phyloP scores from a whole-genome alignment of 441 rosid genomes.

The Daphne laureola region DNA sequence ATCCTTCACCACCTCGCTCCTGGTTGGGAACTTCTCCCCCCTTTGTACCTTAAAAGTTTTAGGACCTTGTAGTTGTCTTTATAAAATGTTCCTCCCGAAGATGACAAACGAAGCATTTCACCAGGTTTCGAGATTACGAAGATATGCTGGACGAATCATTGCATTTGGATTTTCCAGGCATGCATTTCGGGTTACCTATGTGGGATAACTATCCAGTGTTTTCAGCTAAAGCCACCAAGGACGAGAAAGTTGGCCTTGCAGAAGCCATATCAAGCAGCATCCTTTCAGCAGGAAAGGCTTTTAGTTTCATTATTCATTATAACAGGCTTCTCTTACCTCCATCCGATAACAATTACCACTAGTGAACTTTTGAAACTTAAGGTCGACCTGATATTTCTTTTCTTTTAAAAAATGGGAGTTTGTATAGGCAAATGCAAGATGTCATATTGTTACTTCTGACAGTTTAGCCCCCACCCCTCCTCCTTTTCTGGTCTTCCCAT shows the following conservation, averaged over 20 bases:
- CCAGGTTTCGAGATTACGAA: slow-evolving; percentile 85
- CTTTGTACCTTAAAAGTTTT: slow-evolving; percentile 3
- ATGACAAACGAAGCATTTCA: slow-evolving; percentile 7
- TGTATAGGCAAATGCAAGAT: too few species aligned
- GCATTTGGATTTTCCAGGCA: slow-evolving; percentile 67
- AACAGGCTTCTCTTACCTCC: too few species aligned
- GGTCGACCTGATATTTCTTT: too few species aligned
- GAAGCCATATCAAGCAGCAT: slow-evolving; percentile 90
- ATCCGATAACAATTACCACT: background rate
- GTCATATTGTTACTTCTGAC: too few species aligned
- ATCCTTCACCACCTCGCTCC: slow-evolving; percentile 80
- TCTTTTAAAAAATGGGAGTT: too few species aligned
- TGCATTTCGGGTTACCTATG: slow-evolving; percentile 53
- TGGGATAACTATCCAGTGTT: slow-evolving; percentile 77
- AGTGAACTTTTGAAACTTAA: too few species aligned
- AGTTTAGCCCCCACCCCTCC: too few species aligned
- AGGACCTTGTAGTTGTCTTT: too few species aligned
- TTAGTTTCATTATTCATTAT: slow-evolving; percentile 2
- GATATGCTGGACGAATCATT: slow-evolving; percentile 92
- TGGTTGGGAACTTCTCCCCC: slow-evolving; percentile 41
- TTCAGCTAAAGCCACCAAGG: slow-evolving; percentile 67
- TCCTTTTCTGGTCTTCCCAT: too few species aligned
- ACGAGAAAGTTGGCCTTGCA: slow-evolving; percentile 96
- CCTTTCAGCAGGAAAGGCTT: slow-evolving; percentile 67
- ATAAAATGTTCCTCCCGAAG: too few species aligned